Conservation (phyloP, 106 monocot species). For the Allium fistulosum region DNA sequence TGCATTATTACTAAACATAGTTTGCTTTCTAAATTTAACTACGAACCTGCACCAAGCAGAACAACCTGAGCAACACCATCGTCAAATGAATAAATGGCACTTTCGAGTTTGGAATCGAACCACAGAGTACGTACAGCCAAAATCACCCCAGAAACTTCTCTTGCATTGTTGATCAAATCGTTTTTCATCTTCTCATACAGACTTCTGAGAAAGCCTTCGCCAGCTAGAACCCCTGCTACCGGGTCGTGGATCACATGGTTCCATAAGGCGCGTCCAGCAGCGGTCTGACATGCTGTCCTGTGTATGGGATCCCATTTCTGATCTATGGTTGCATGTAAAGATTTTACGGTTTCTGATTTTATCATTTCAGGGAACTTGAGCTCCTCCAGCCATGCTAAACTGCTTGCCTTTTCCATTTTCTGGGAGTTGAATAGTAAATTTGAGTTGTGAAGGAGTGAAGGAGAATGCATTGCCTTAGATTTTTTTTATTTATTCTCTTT, state of each 20-base stretch:
- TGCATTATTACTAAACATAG: neutral
- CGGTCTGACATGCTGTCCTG: slow-evolving; percentile 78
- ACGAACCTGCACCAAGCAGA: slow-evolving; percentile 78
- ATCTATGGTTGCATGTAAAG: slow-evolving; percentile 48
- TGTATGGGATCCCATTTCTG: slow-evolving; percentile 49
- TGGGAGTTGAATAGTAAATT: neutral
- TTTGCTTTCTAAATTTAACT: neutral
- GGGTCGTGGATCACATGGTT: slow-evolving; percentile 64
- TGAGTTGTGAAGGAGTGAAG: neutral
- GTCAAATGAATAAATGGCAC: slow-evolving; percentile 38
- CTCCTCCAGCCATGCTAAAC: slow-evolving; percentile 26
- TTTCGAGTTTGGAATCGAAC: slow-evolving; percentile 74
- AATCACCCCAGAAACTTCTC: slow-evolving; percentile 79
- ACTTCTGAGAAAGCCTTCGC: slow-evolving; percentile 44
- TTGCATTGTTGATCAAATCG: slow-evolving; percentile 48
- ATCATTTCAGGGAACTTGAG: slow-evolving; percentile 35
- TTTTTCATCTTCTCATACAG: slow-evolving; percentile 62
- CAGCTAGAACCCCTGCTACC: slow-evolving; percentile 64
- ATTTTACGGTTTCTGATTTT: slow-evolving; percentile 23
- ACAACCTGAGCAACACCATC: slow-evolving; percentile 34
- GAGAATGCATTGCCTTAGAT: slow-evolving; percentile 6
- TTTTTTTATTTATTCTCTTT: neutral
- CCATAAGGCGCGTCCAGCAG: slow-evolving; percentile 83
- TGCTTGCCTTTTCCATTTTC: slow-evolving; percentile 11
- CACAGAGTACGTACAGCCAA: slow-evolving; percentile 75